Evolutionary conservation across 371 early-diverging fungal species (phyloP).

Genomic region (Blakeslea trispora): DNA sequence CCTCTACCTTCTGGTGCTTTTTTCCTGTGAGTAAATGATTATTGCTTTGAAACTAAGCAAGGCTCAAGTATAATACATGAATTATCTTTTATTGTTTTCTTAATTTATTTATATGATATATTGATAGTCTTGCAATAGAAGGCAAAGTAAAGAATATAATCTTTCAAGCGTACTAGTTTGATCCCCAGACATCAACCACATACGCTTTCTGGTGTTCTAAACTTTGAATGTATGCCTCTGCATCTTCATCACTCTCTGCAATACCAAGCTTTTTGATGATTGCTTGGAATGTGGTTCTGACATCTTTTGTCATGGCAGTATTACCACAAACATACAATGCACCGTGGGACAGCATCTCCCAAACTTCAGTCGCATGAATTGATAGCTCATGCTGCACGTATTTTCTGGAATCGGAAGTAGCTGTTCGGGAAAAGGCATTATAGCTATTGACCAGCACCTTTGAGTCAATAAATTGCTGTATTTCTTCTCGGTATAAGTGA

Average conservation of each 20-base stretch:
- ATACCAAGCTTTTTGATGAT: slow-evolving; percentile 37
- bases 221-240: slow-evolving; percentile 24
- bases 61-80: too few relatives aligned
- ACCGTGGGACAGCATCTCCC: slow-evolving; percentile 22
- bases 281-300: slow-evolving; percentile 30
- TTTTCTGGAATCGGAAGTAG: slow-evolving; percentile 21
- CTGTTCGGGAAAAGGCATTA: slow-evolving; percentile 69
- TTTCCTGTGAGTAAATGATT: too few relatives aligned
- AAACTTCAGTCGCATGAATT: slow-evolving; percentile 34
- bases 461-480: slow-evolving; percentile 44
- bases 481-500: slow-evolving; percentile 70
- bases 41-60: too few relatives aligned
- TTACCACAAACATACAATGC: slow-evolving; percentile 41
- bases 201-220: slow-evolving; percentile 30
- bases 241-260: slow-evolving; percentile 26
- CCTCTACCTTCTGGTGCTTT: too few relatives aligned
- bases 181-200: slow-evolving; percentile 47
- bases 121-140: too few relatives aligned
- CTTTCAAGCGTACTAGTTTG: too few relatives aligned
- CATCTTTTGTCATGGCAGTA: slow-evolving; percentile 46
- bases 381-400: slow-evolving; percentile 48
- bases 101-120: too few relatives aligned
- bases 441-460: slow-evolving; percentile 54
- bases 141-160: too few relatives aligned
- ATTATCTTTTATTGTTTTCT: too few relatives aligned